Base-by-base conservation (phyloP, 2,329 filamentous ascomycete genomes). In the Colletotrichum noveboracense region DNA sequence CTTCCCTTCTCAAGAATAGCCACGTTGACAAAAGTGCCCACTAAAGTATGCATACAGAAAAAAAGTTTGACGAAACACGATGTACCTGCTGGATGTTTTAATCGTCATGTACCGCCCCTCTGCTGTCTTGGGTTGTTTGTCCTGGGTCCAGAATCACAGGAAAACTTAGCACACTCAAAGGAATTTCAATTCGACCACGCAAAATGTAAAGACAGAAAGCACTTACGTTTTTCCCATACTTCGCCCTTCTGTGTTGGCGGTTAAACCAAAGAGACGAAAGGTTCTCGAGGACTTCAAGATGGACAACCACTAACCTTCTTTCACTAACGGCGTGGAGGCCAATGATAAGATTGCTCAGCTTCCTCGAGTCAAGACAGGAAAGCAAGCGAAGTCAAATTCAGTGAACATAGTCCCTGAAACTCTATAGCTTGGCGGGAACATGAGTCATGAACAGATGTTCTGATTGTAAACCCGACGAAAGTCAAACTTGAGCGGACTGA, bases 61-160 rank as follows among this genome's bases (percentile, higher is more conserved):
- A 48, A 21, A 7, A 21, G 10, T 52, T 52, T 21, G 10, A 10
- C n/a, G 0, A 52, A 52, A 52, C 6, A 21, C n/a, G 43, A 21
- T 0, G 10, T 21, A 52, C n/a, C n/a, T 21, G 10, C 10, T 52
- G 10, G 10, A 21, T 52, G 38, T 21, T 52, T 18, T 0, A 13
- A 3, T 48, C 16, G 18, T n/a, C 38, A n/a, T 13, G 43, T 52
- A 13, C n/a, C 0, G 43, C 10, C n/a, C 10, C n/a, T 18, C 8
- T 48, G 38, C 18, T 13, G 10, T 21, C n/a, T 21, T n/a, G 43
- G n/a, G 14, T 21, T 48, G 43, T 48, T 21, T 21, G 10, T 21
- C 1, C n/a, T 1, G 43, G 9, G 43, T 0, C 2, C 0, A 21
- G 18, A 21, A 48, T 7, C 43, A 48, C 1, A 1, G 1, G 10